Evolutionary conservation across 352 stramenopile species (phyloP), one percentile per base, ranked within the genome.

Genomic region (Phytophthora palmivora): DNA sequence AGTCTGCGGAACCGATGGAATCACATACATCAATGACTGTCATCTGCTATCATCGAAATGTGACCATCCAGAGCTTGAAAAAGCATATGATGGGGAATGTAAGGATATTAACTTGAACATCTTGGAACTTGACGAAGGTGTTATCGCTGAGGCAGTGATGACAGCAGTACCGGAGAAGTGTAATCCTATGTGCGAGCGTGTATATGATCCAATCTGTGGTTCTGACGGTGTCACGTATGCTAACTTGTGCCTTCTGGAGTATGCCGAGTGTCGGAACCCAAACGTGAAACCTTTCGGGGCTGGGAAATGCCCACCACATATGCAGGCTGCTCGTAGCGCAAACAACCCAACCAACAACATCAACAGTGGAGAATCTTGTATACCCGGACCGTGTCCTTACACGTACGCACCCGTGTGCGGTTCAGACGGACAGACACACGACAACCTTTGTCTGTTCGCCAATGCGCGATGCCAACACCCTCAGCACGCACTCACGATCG

Each of bases 221-320:
- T 89, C 81, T 0, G 76, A 92, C 53, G 67, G 67, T 6, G 44
- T 83, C 19, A 92, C 84, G 7, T 92, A 90, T 72, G 68, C 70
- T 2, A 92, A 87, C 41, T 19, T 61, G 41, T 92, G 84, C 44
- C 58, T 89, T 10, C 53, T 92, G 0, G 68, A 82, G 21, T 84
- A 77, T 49, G 78, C 70, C 3, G 48, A 33, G 19, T 91, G 84
- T 51, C 46, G 68, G 9, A 78, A 78, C 21, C 56, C 76, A 0
- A 56, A 39, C 7, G 49, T 90, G 0, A 63, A 71, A 24, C 56
- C 65, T 21, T 58, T 88, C 9, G 44, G 59, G 55, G 45, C 73
- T 19, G 78, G 81, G 15, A 84, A 85, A 33, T 88, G 78, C 36
- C 32, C 67, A 1, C 38, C 59, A 0, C 42, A 77, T 18, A 62